Conservation (phyloP, 495 filamentous ascomycete species). For the Cercophora samala region DNA sequence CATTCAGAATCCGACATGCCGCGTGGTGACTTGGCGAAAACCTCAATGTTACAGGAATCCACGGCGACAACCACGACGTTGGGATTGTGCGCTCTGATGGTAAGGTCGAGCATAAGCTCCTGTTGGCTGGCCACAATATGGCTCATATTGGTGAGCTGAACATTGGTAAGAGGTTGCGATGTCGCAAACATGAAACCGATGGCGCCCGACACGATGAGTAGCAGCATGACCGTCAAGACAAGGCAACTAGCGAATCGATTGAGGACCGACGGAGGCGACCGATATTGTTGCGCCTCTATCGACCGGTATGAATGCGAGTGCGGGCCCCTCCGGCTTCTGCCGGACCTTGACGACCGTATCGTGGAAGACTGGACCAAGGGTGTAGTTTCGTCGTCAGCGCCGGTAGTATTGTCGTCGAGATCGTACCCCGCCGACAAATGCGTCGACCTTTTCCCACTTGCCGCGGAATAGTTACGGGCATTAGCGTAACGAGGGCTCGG, state of each 20-base stretch:
- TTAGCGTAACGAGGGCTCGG: conserved; percentile 43
- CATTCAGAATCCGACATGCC: conserved; percentile 71
- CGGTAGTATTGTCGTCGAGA: conserved; percentile 51
- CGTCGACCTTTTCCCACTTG: conserved; percentile 27
- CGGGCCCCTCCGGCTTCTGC: conserved; percentile 57
- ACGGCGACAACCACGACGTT: conserved; percentile 85
- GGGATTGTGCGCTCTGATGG: conserved; percentile 84
- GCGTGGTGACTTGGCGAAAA: conserved; percentile 89
- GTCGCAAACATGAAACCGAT: conserved; percentile 85
- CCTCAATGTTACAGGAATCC: conserved; percentile 77
- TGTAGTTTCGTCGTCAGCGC: conserved; percentile 86
- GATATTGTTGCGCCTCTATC: conserved; percentile 70
- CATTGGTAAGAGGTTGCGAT: conserved; percentile 78
- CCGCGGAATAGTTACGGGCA: conserved; percentile 22
- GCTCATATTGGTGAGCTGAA: conserved; percentile 71
- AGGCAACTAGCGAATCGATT: conserved; percentile 77
- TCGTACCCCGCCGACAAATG: conserved; percentile 48
- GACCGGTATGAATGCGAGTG: conserved; percentile 60
- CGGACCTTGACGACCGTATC: conserved; percentile 55
- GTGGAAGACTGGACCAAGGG: conserved; percentile 60
- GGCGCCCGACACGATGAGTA: conserved; percentile 73
- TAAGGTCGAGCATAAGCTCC: conserved; percentile 91
- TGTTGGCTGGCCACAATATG: conserved; percentile 92
- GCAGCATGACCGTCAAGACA: conserved; percentile 67
- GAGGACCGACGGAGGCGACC: conserved; percentile 57